A percentile compares a stretch with the other conserved stretches of the same genome.
Evolutionary conservation across 768 basidiomycete genomes (phyloP).

Genomic region (Rhizopogon vinicolor): DNA sequence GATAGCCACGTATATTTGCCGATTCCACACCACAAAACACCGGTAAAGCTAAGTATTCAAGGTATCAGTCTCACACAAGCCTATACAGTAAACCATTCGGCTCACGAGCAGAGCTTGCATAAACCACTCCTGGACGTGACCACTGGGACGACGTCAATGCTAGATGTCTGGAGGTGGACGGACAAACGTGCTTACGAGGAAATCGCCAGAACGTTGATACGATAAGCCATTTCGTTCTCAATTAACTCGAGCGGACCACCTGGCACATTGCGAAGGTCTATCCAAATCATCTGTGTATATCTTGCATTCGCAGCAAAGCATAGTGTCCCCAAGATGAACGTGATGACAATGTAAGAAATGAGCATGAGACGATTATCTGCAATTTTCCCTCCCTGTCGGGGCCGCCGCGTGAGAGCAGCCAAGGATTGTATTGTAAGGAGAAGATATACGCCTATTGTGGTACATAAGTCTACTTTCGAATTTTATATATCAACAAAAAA

Average conservation of each 20-base stretch:
- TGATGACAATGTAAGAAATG: neutral
- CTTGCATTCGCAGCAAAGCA: slow-evolving; percentile 11
- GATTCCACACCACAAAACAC: too few relatives aligned
- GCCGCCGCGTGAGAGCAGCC: neutral
- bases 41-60: too few relatives aligned
- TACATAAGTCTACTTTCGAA: neutral
- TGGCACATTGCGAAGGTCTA: slow-evolving; percentile 12
- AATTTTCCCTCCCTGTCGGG: neutral
- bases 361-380: neutral
- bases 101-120: neutral
- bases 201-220: neutral
- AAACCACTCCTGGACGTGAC: neutral
- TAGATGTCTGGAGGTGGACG: neutral
- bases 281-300: slow-evolving; percentile 17
- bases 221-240: neutral
- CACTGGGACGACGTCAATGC: neutral
- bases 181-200: neutral
- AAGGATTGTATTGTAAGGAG: neutral
- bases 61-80: neutral
- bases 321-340: slow-evolving; percentile 11
- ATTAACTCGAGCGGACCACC: neutral
- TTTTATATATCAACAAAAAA: neutral
- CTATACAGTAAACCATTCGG: neutral
- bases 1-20: slow-evolving; percentile 13
- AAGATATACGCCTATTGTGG: slow-evolving; percentile 2